Evolutionary conservation across 1,284 basidiomycete species (phyloP), one percentile per base, ranked within the genome.

Genomic region (Polyporus tsugae): DNA sequence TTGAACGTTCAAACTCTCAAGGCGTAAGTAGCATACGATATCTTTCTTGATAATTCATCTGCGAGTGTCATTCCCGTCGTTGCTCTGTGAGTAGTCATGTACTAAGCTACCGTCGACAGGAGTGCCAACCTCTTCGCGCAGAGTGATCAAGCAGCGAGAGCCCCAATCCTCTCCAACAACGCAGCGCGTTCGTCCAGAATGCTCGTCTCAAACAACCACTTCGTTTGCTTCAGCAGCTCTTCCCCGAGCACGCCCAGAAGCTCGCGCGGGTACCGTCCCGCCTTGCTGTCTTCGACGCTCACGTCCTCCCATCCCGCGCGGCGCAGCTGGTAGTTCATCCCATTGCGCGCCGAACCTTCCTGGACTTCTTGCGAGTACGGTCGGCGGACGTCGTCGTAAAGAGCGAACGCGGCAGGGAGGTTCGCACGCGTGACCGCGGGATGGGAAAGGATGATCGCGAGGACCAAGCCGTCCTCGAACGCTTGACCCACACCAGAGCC

Each of bases 401-500:
- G 75, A 10, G 72, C 57, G 29, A 82, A 74, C 15, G 76, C 81
- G 6, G 60, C 59, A 19, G 74, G 60, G 6, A 81, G 67, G 13
- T 75, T 80, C 11, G 71, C 63, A 10, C 68, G 63, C 2, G 73
- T 77, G 7, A 78, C 78, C 5, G 72, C 29, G 2, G 71, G 73
- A 65, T 81, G 77, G 0, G 79, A 75, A 7, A 82, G 76, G 15
- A 82, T 73, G 2, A 76, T 76, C 2, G 79, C 77, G 11, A 82
- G 76, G 36, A 71, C 7, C 52, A 65, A 62, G 25, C 49, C 65
- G 29, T 71, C 72, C 66, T 82, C 82, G 57, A 82, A 80, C 0
- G 79, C 80, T 73, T 83, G 82, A 0, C 81, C 81, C 4, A 78
- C 81, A 4, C 82, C 81, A 17, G 81, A 79, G 2, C 78, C 81